Evolutionary conservation across 192 early-diverging fungal genomes (phyloP).

Genomic region (Gamsiella multidivaricata): DNA sequence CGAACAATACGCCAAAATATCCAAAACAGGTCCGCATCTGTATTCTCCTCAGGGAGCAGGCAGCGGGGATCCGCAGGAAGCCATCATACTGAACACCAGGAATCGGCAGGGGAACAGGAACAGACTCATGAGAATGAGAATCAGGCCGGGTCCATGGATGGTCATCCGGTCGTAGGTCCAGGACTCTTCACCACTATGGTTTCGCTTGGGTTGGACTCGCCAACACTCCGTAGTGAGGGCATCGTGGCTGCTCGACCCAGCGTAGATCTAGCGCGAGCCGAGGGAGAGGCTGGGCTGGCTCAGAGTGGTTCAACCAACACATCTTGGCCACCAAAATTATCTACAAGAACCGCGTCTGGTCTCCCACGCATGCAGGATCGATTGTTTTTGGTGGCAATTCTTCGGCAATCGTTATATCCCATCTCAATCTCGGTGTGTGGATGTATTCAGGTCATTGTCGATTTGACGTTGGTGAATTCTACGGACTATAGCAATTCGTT

Average conservation of each 20-base stretch:
- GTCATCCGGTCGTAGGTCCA: too few species aligned
- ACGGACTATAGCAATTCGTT: background rate
- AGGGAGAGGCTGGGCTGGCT: too few species aligned
- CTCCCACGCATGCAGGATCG: constrained; percentile 7
- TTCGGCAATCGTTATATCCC: constrained; percentile 46
- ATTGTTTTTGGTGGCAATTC: constrained; percentile 27
- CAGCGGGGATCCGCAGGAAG: background rate
- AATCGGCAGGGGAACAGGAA: background rate
- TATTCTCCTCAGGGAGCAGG: constrained; percentile 14
- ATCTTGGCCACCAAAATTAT: too few species aligned
- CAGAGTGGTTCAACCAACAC: too few species aligned
- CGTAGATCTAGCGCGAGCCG: too few species aligned
- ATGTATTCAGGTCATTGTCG: constrained; percentile 40
- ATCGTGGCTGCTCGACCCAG: background rate
- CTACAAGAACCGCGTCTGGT: too few species aligned
- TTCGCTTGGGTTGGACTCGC: too few species aligned
- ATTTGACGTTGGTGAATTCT: constrained; percentile 4
- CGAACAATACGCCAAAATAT: constrained; percentile 16
- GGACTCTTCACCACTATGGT: too few species aligned
- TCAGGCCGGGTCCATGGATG: too few species aligned
- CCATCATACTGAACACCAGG: background rate
- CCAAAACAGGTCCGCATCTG: constrained; percentile 4
- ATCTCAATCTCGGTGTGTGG: constrained; percentile 40
- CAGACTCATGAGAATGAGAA: too few species aligned
- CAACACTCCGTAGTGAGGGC: constrained; percentile 9